A percentile compares a stretch with the other conserved stretches of the same genome.
Evolutionary conservation across 345 rosid species (phyloP).

Genomic region (Hibiscus mutabilis): DNA sequence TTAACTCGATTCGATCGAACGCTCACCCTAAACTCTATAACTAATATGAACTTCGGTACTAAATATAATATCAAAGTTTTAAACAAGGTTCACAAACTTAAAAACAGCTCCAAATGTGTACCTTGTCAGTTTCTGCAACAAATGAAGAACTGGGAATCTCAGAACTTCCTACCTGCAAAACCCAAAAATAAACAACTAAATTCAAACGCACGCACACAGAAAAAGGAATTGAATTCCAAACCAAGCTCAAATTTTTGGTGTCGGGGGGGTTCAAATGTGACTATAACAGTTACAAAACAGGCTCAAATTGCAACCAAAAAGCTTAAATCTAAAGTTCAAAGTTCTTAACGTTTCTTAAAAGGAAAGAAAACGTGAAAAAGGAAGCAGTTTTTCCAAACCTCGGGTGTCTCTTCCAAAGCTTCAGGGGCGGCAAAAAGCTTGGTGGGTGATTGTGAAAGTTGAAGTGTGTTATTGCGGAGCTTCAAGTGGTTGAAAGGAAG

Average conservation of each 20-base stretch:
- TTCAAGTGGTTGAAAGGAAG: constrained; percentile 17
- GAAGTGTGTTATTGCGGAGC: constrained; percentile 22
- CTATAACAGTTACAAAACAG: background rate
- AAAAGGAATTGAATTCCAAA: background rate
- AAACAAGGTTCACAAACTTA: background rate
- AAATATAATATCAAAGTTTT: background rate
- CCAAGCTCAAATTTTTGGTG: background rate
- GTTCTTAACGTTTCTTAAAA: background rate
- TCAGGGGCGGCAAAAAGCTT: constrained; percentile 63
- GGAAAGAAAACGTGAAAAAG: background rate
- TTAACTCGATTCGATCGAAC: too few species aligned
- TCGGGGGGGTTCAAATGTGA: background rate
- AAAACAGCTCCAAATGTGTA: constrained; percentile 14
- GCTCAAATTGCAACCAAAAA: background rate
- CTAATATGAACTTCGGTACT: background rate
- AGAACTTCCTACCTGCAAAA: constrained; percentile 27
- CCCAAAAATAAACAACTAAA: background rate
- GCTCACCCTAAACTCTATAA: background rate
- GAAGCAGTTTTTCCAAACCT: background rate
- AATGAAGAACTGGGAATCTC: constrained; percentile 39
- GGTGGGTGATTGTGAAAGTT: constrained; percentile 28
- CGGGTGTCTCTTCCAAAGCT: constrained; percentile 27
- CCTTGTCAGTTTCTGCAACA: constrained; percentile 49
- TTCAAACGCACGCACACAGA: too few species aligned
- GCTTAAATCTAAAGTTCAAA: background rate